Conservation (phyloP, 148 eudicot species). For the Arbutus unedo region DNA sequence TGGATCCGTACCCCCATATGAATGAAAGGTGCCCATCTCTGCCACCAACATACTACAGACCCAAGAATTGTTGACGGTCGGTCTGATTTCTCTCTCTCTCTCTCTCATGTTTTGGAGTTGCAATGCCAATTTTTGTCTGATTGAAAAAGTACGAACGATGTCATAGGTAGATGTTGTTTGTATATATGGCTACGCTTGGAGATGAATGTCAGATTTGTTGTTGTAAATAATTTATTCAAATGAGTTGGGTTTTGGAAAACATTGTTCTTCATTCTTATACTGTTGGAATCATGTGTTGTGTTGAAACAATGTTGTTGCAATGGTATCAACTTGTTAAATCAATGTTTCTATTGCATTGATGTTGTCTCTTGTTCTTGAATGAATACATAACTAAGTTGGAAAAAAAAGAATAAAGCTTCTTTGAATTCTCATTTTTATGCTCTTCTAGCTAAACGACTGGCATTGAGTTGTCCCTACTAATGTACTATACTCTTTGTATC, state of each 20-base stretch:
- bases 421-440: neutral
- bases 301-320: neutral
- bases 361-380: neutral
- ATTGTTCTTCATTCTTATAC: neutral
- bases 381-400: neutral
- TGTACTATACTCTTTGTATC: no score
- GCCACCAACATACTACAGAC: constrained; percentile 72
- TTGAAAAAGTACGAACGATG: constrained; percentile 4
- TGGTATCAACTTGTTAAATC: neutral
- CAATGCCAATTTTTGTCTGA: neutral
- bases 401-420: neutral
- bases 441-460: neutral
- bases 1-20: constrained; percentile 81
- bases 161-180: constrained; percentile 18
- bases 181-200: constrained; percentile 18
- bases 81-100: neutral
- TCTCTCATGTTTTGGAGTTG: neutral
- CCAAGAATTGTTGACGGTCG: constrained; percentile 49
- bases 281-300: neutral
- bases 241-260: neutral
- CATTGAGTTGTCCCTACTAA: no score
- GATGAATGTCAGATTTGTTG: constrained; percentile 1
- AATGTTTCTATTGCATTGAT: neutral
- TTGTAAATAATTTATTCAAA: neutral
- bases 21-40: constrained; percentile 84